Evolutionary conservation across 108 stramenopile species (phyloP), one percentile per base, ranked within the genome.

Genomic region (Aurantiochytrium sp.): DNA sequence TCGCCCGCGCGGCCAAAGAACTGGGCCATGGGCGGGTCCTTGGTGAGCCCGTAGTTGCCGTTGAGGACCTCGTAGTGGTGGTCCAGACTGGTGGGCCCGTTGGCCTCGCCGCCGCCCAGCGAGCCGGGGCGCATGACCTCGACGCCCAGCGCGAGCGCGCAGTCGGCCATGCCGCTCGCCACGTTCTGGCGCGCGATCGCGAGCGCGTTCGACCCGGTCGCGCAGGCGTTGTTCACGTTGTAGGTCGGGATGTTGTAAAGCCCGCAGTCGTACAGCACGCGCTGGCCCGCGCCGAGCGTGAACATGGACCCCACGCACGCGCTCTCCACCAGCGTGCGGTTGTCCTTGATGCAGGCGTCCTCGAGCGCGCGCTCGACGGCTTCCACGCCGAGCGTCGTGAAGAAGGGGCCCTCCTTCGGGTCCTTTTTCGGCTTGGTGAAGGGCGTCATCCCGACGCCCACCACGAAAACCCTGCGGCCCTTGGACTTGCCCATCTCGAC

Each of bases 161-260:
- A 81, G 27, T 81, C 45, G 0, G 73, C 45, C 73, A 41, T 48
- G 21, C 42, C 73, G 12, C 45, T 81, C 21, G 45, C 73, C 6
- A 81, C 39, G 2, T 65, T 65, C 24, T 81, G 73, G 42, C 73
- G 39, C 24, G 73, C 73, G 27, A 48, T 48, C n/a, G 39, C 73
- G 8, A 81, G 39, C 24, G 73, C 73, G 2, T 41, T 81, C 21
- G 42, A 48, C 24, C 73, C 73, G 6, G 73, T 81, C 30, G 73
- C 73, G 73, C 73, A 81, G 73, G 39, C 45, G 32, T 81, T 81
- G 45, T 81, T 81, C 30, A 81, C 73, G 32, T 81, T 81, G 12
- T 30, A 48, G n/a, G 45, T 48, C 15, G 73, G 73, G 45, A 81
- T 81, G 39, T 48, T 48, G 42, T 41, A 48, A 12, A 48, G 21